Conservation (phyloP, 192 early-diverging fungal species). For the Dispira simplex region DNA sequence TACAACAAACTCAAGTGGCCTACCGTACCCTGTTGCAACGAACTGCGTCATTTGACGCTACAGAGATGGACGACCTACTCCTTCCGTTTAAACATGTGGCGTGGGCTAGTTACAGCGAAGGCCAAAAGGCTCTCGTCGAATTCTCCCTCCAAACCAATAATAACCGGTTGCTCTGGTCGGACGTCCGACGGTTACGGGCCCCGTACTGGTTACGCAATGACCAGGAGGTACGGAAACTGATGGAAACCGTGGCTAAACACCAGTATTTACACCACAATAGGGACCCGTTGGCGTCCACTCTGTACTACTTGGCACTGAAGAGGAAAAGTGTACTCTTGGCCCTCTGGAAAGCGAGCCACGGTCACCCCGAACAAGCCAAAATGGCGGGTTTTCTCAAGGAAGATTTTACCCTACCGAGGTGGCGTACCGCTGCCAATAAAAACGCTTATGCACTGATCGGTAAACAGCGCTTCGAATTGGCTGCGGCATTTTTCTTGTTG, state of each 20-base stretch:
- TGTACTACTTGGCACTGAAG: constrained; percentile 80
- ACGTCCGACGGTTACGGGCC: constrained; percentile 67
- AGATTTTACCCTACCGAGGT: constrained; percentile 78
- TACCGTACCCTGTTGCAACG: neutral
- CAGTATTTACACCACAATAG: constrained; percentile 59
- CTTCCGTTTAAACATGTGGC: neutral
- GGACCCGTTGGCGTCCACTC: constrained; percentile 69
- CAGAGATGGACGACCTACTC: neutral
- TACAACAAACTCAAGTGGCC: neutral
- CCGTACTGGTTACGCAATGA: constrained; percentile 73
- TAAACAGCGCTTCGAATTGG: constrained; percentile 85
- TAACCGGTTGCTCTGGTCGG: constrained; percentile 58
- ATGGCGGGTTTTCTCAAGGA: constrained; percentile 88
- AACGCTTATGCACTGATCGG: constrained; percentile 96
- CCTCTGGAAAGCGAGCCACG: constrained; percentile 72
- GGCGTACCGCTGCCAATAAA: constrained; percentile 91
- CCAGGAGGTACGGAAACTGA: constrained; percentile 45
- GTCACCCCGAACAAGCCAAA: constrained; percentile 68
- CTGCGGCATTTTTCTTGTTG: constrained; percentile 90
- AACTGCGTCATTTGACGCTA: neutral
- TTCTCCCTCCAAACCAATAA: constrained; percentile 22
- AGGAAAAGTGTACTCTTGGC: constrained; percentile 85
- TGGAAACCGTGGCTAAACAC: constrained; percentile 82
- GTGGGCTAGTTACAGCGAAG: constrained; percentile 84
- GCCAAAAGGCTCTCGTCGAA: constrained; percentile 43